Base-by-base conservation (phyloP, 2,329 filamentous ascomycete species). In the Ascochyta lentis region DNA sequence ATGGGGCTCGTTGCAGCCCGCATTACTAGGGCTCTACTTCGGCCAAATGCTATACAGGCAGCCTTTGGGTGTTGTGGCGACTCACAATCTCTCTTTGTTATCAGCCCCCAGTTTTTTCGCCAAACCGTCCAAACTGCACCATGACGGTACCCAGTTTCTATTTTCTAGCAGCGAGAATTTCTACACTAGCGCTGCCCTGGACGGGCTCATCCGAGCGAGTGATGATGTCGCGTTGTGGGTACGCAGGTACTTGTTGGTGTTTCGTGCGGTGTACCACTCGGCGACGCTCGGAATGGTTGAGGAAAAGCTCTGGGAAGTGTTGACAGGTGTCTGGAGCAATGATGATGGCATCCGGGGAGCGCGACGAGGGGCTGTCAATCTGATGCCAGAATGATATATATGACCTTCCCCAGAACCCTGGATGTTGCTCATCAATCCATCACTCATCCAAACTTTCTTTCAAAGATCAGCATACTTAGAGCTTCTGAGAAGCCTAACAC, bases 191-290 rank as follows among this genome's bases (percentile, higher is more conserved):
- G 59, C 38, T 58, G 40, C 53, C 46, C 49, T 61, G 43, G 49
- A 62, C 58, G 59, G 63, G 23, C 59, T 54, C 48, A 37, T 43
- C 59, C 58, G 65, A 63, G 57, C 54, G 35, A 42, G 31, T 58
- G 48, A 68, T 69, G 62, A 68, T 69, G 66, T 69, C 62, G 64
- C 50, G 56, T 15, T 63, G 66, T 69, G 66, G 66, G 51, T 67
- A 69, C 66, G 52, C 26, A 64, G 61, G 52, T 69, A 64, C 61
- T 63, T 65, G 66, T 65, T 67, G 64, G 58, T 56, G 50, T 49
- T 55, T 60, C 49, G 54, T 31, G 57, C 53, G 46, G 59, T 59
- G 55, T 56, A 54, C 53, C 49, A 53, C 41, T 61, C 66, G 66
- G 65, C 63, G 55, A 59, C 54, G 63, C 47, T 65, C 65, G 66